phyloP scores from a whole-genome alignment of 331 rosid species.

The Acacia pycnantha region DNA sequence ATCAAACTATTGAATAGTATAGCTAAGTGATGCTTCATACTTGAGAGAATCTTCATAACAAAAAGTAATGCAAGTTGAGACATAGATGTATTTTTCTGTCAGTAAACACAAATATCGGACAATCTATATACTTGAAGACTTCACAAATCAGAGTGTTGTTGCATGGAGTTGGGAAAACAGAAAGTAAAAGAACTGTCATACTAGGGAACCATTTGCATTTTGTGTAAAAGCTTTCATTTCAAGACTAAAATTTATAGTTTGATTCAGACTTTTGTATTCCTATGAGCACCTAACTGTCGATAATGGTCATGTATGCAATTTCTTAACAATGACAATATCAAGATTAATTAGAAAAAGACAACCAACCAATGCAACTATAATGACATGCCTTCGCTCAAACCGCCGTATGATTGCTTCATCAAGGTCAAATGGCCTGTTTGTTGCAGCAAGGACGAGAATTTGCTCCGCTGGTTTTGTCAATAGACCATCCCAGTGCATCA shows the following conservation, averaged over 20 bases:
- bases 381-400: constrained; percentile 76
- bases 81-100: background rate
- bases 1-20: background rate
- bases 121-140: background rate
- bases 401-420: constrained; percentile 98
- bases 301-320: background rate
- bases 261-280: background rate
- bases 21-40: background rate
- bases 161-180: background rate
- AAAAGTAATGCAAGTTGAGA: background rate
- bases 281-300: background rate
- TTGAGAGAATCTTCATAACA: background rate
- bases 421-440: constrained; percentile 96
- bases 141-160: background rate
- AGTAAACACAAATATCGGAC: background rate
- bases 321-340: background rate
- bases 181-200: background rate
- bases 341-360: background rate
- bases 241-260: background rate
- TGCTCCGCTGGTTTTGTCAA: constrained; percentile 71
- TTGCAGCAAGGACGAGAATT: constrained; percentile 93
- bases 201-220: background rate
- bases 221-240: background rate
- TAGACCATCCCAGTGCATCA: constrained; percentile 96
- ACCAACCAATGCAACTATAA: background rate